Conservation (phyloP, 805 yeast genomes). For the Ogataea minuta region DNA sequence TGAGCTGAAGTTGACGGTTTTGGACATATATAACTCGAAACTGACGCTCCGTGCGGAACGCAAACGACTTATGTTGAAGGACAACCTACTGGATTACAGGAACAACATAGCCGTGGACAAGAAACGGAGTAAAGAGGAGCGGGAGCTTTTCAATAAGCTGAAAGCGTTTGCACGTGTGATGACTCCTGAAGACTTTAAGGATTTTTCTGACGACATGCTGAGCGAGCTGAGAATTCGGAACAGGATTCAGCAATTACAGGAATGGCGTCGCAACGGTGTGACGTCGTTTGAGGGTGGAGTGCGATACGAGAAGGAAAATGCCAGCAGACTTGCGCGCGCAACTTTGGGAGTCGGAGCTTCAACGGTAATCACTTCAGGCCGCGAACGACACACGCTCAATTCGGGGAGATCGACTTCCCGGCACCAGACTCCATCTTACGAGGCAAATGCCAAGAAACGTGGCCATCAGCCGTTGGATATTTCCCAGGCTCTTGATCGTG, state of each 20-base stretch:
- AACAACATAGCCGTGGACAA: slow-evolving; percentile 80
- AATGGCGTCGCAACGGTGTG: slow-evolving; percentile 89
- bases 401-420: slow-evolving; percentile 32
- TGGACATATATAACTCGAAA: slow-evolving; percentile 87
- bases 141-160: slow-evolving; percentile 70
- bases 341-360: slow-evolving; percentile 14
- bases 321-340: slow-evolving; percentile 48
- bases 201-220: slow-evolving; percentile 68
- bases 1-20: slow-evolving; percentile 80
- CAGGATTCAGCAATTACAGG: slow-evolving; percentile 86
- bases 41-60: slow-evolving; percentile 91
- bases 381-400: slow-evolving; percentile 33
- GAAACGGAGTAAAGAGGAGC: slow-evolving; percentile 83
- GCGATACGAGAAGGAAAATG: slow-evolving; percentile 85
- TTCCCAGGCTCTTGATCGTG: slow-evolving; percentile 76
- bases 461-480: slow-evolving; percentile 60
- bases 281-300: slow-evolving; percentile 78
- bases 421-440: slow-evolving; percentile 28
- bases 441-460: slow-evolving; percentile 34
- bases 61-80: slow-evolving; percentile 75
- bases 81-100: slow-evolving; percentile 80
- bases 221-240: slow-evolving; percentile 76
- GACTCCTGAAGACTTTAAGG: slow-evolving; percentile 77
- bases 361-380: slow-evolving; percentile 34
- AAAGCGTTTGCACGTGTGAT: slow-evolving; percentile 81